Evolutionary conservation across 1,139 yeast genomes (phyloP).

Genomic region (Entelexis sorbosivorans): DNA sequence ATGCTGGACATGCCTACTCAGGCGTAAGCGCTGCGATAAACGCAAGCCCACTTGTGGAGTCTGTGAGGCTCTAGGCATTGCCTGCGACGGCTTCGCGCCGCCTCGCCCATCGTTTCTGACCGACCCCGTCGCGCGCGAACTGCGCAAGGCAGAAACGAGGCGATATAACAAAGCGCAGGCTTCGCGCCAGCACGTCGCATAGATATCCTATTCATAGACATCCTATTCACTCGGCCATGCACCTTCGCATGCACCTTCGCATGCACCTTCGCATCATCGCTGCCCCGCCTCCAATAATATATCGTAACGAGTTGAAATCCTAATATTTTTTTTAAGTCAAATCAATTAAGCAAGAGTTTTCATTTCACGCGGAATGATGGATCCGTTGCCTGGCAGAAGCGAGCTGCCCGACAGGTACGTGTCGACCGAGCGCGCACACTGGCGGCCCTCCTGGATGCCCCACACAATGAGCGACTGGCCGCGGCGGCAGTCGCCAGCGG

Average conservation of each 20-base stretch:
- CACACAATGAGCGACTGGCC: slow-evolving; percentile 97
- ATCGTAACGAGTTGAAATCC: too few species aligned
- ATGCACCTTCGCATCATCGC: too few species aligned
- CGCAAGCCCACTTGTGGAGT: slow-evolving; percentile 24
- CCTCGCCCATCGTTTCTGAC: slow-evolving; percentile 22
- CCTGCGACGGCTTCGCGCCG: not conserved
- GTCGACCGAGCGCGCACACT: slow-evolving; percentile 93
- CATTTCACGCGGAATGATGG: slow-evolving; percentile 62
- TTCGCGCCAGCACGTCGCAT: too few species aligned
- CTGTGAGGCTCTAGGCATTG: not conserved
- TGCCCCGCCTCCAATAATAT: too few species aligned
- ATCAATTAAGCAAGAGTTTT: slow-evolving; percentile 8
- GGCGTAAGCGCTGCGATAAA: slow-evolving; percentile 23
- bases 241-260: too few species aligned
- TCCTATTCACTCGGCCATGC: too few species aligned
- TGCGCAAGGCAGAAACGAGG: too few species aligned
- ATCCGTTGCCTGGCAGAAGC: slow-evolving; percentile 86
- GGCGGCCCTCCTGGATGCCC: slow-evolving; percentile 99
- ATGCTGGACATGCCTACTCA: too few species aligned
- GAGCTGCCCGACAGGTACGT: slow-evolving; percentile 64
- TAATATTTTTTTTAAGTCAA: too few species aligned
- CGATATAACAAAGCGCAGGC: too few species aligned
- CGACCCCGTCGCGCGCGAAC: slow-evolving; percentile 7
- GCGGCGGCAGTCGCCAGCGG: slow-evolving; percentile 98
- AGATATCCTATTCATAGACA: too few species aligned